Base-by-base conservation (phyloP, 148 eudicot genomes). In the Beta vulgaris region DNA sequence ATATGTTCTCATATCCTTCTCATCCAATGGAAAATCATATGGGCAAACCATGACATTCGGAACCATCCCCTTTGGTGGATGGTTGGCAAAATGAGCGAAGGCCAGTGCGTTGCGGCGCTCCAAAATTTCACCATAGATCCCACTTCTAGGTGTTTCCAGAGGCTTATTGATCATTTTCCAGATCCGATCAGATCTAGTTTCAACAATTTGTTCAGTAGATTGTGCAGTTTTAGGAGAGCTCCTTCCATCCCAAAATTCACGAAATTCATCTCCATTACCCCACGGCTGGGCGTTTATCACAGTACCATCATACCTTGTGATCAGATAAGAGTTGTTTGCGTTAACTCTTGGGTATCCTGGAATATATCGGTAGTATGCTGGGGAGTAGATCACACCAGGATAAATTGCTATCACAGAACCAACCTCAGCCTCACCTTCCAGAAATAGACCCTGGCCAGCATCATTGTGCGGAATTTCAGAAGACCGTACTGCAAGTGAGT, bases 31-130 rank as follows among this genome's bases (percentile, higher is more conserved):
- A 76, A 94, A 94, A 78, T 94, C 97, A 81, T 91, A 94, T 21
- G 91, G 90, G 76, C 93, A 91, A 26, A 94, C 91, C 98, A 91
- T 91, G 57, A 91, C 98, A 76, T 94, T 94, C 3, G 98, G 97
- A 37, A 55, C 76, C 75, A 69, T 72, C 6, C 77, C 96, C 74
- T 88, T 84, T 1, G 89, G 81, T 6, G 98, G 98, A 72, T 94
- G 97, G 81, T 91, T 94, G 26, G 96, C 92, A 68, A 85, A 91
- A 82, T 94, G 97, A 58, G 93, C 98, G 21, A 87, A 86, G 34
- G 97, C 97, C 58, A 94, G 79, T 3, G 98, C 90, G 75, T 94
- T 90, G 77, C 98, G 82, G 53, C 93, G 83, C 84, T 94, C 98
- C 72, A 91, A 65, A 51, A 90, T 81, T 71, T 90, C 98, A 53